Base-by-base conservation (phyloP, 2,329 filamentous ascomycete genomes). In the Colletotrichum theobromicola region DNA sequence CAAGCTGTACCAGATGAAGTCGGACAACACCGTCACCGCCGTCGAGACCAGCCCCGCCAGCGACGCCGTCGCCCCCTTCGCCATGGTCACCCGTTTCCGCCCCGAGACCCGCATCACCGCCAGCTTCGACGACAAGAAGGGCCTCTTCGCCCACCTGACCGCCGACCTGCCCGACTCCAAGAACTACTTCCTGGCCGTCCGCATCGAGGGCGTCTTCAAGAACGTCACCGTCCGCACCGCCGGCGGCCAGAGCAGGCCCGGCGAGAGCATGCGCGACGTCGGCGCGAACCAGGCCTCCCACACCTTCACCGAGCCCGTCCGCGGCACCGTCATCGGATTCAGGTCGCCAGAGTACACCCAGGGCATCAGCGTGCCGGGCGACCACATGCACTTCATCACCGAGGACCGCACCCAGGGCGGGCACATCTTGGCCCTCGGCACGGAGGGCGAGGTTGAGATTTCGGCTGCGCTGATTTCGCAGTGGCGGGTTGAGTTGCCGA, bases 381-480 rank as follows among this genome's bases (percentile, higher is more conserved):
- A 82, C 26, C 82, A 84, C 35, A 46, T 84, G 58, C 83, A 84
- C 61, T 83, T 83, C 61, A 82, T 84, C 75, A 79, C 70, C 24
- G 79, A 80, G 53, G 81, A 83, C 70, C 75, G 79, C 46, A 76
- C 76, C 30, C 74, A 70, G 5, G 82, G 81, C 2, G 83, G 83
- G 0, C 83, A 84, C 42, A 76, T 84, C 46, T 74, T 84, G 60
- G 79, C 69, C 5, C 67, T 83, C 6, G 79, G 80, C 30, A 80
- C 81, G 15, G 81, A 80, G 2, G 81, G 79, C 18, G 79, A 82
- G 57, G 80, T 84, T 26, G 78, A 79, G 3, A 75, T 83, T 2
- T 71, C 53, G 7, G 80, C 79, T 3, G 79, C 82, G 21, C 76
- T 76, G 26, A 79, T 83, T 34, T 77, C 79, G 10, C 80, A 75